Evolutionary conservation across 2,329 filamentous ascomycete species (phyloP).

Genomic region (Sporothrix dimorphospora): DNA sequence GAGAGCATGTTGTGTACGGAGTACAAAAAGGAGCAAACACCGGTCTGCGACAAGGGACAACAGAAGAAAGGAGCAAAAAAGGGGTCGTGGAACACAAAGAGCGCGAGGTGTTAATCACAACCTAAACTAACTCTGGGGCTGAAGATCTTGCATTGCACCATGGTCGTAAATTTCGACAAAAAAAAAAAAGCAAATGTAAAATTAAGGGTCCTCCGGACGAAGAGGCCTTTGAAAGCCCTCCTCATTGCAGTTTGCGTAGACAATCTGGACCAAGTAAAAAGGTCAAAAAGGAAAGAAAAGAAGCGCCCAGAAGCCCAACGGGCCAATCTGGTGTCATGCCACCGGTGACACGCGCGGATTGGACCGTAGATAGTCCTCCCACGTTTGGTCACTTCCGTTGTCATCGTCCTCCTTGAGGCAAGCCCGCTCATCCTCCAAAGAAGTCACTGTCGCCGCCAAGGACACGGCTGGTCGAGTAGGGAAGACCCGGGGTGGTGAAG

Average conservation of each 20-base stretch:
- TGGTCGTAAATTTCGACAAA: background rate
- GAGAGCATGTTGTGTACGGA: background rate
- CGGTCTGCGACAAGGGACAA: background rate
- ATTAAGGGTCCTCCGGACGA: background rate
- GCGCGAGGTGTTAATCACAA: background rate
- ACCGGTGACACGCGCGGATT: background rate
- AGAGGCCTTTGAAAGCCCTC: background rate
- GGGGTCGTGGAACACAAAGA: background rate
- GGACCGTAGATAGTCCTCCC: slow-evolving; percentile 30
- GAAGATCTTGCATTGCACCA: background rate
- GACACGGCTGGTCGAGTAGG: background rate
- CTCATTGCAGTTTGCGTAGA: background rate
- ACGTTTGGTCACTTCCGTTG: slow-evolving; percentile 28
- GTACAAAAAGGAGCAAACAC: background rate
- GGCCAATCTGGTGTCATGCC: background rate
- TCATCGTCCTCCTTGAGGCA: background rate
- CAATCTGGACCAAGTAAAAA: slow-evolving; percentile 4
- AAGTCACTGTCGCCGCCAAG: slow-evolving; percentile 3
- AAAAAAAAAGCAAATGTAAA: background rate
- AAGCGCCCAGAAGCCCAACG: no score
- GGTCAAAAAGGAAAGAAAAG: background rate
- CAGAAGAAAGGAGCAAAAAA: background rate
- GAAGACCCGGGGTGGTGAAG: background rate
- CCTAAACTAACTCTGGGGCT: background rate
- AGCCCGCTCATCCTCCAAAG: background rate